A percentile compares a stretch with the other conserved stretches of the same genome.
phyloP scores from a whole-genome alignment of 2,329 filamentous ascomycete species.

The Pseudohalonectria lignicola region DNA sequence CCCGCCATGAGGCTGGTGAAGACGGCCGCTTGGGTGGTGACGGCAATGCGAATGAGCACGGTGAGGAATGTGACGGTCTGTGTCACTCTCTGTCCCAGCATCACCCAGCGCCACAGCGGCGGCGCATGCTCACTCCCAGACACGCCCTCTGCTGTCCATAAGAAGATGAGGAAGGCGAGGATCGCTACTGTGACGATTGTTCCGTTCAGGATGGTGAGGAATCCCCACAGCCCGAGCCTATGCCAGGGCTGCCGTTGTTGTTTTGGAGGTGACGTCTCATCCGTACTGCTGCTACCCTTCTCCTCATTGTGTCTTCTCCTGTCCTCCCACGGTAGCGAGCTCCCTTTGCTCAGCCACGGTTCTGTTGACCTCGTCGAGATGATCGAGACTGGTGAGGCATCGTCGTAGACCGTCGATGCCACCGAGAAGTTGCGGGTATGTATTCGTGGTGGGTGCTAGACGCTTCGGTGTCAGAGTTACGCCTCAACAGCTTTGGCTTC shows the following conservation, averaged over 20 bases:
- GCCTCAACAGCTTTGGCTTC: too few species aligned
- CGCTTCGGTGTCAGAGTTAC: too few species aligned
- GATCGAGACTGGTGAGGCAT: neutral
- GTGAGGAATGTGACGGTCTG: constrained; percentile 11
- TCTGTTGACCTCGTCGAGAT: neutral
- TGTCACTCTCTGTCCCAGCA: constrained; percentile 8
- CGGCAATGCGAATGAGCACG: constrained; percentile 8
- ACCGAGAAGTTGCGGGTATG: neutral
- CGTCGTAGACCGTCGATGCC: neutral
- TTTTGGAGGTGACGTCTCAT: neutral
- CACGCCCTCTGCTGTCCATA: constrained; percentile 9
- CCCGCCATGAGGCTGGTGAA: constrained; percentile 13
- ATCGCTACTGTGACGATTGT: constrained; percentile 7
- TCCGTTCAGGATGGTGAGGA: constrained; percentile 7
- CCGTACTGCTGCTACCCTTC: neutral
- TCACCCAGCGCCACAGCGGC: constrained; percentile 9
- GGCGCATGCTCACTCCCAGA: constrained; percentile 7
- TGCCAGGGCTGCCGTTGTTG: neutral
- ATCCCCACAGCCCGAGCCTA: constrained; percentile 5
- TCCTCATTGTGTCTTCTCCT: neutral
- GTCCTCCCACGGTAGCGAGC: neutral
- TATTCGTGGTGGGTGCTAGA: too few species aligned
- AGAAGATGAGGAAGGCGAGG: constrained; percentile 9
- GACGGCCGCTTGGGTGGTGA: constrained; percentile 10
- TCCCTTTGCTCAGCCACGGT: constrained; percentile 1